These are phyloP conservation scores for Beta macrorhiza DNA, from an alignment of 179 eudicot genomes.

Conservation along the genomic window DNA sequence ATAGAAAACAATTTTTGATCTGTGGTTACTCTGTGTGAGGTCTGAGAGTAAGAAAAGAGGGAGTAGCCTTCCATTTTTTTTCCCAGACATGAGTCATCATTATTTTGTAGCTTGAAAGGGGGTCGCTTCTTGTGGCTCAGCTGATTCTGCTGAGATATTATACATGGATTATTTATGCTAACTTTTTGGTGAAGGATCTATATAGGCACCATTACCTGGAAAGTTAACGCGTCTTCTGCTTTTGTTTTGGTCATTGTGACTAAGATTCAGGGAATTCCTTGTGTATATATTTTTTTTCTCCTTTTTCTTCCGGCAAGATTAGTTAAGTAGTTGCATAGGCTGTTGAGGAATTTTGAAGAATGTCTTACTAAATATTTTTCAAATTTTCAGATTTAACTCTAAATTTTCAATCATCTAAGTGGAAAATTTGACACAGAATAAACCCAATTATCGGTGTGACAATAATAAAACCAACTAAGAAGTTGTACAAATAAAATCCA, in stretches of 20 bases:
- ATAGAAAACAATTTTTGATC: background rate
- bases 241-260: background rate
- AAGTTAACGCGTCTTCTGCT: background rate
- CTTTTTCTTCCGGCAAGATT: background rate
- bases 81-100: background rate
- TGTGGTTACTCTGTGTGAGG: background rate
- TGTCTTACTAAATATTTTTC: background rate
- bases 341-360: background rate
- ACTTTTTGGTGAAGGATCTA: background rate
- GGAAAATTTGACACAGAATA: too few species aligned
- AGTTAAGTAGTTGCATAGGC: background rate
- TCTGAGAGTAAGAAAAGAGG: background rate
- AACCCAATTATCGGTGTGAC: too few species aligned
- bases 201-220: background rate
- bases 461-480: too few species aligned
- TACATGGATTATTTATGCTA: background rate
- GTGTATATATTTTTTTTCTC: background rate
- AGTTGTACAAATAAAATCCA: too few species aligned
- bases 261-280: background rate
- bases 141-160: background rate
- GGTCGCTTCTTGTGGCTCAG: background rate
- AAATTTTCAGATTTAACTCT: background rate
- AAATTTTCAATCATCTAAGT: background rate
- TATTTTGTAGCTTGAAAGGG: slow-evolving; percentile 3
- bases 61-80: background rate